phyloP scores from a whole-genome alignment of 225 moss, liverwort and hornwort genomes.

The Lunularia cruciata region DNA sequence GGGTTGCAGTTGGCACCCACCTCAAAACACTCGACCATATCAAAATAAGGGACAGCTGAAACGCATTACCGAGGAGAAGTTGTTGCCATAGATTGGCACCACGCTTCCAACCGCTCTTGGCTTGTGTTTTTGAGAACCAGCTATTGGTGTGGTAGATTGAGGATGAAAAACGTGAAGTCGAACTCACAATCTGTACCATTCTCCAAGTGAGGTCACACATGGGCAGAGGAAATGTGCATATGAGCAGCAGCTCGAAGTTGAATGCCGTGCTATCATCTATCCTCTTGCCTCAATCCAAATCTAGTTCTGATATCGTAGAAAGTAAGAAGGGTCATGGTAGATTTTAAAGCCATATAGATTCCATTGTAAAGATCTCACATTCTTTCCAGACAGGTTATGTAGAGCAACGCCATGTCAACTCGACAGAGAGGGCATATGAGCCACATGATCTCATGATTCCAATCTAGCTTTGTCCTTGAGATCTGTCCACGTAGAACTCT shows the following conservation, averaged over 20 bases:
- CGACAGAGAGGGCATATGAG: conserved; percentile 26
- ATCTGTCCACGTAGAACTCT: conserved; percentile 15
- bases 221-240: conserved; percentile 2
- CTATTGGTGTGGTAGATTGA: conserved; percentile 20
- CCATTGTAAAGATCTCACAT: conserved; percentile 26
- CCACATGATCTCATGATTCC: conserved; percentile 8
- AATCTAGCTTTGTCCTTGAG: conserved; percentile 26
- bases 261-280: not conserved
- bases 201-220: conserved; percentile 15
- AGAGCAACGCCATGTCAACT: conserved; percentile 24
- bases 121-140: conserved; percentile 6
- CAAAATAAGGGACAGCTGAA: not conserved
- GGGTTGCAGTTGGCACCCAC: conserved; percentile 96
- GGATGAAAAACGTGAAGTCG: conserved; percentile 18
- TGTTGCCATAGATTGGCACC: not conserved
- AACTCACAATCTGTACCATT: conserved; percentile 4
- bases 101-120: not conserved
- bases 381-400: conserved; percentile 28
- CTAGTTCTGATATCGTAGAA: conserved; percentile 31
- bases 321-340: conserved; percentile 15
- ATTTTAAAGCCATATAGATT: conserved; percentile 24
- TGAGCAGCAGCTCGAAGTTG: conserved; percentile 22
- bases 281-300: conserved; percentile 18
- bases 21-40: conserved; percentile 45
- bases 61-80: not conserved